These are phyloP conservation scores for Ophiostoma ulmi DNA, from an alignment of 2,329 filamentous ascomycete species.

Conservation along the genomic window DNA sequence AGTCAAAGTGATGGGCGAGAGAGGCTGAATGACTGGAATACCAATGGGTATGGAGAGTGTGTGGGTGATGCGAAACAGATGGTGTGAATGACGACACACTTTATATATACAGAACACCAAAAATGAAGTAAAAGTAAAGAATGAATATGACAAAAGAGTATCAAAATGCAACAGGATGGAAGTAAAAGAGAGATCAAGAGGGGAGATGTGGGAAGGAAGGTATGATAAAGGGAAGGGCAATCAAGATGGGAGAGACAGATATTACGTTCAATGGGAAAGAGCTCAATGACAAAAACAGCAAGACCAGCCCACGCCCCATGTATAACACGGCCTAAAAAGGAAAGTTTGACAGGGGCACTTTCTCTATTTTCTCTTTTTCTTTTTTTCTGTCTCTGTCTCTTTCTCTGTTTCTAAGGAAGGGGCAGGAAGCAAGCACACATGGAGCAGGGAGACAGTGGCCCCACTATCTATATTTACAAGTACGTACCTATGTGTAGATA, in stretches of 20 bases:
- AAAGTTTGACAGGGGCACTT: conserved; percentile 14
- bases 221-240: neutral
- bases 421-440: neutral
- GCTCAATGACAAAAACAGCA: conserved; percentile 10
- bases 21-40: neutral
- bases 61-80: neutral
- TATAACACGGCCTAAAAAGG: conserved; percentile 4
- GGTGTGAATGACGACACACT: conserved; percentile 6
- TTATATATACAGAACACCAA: neutral
- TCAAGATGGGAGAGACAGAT: neutral
- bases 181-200: neutral
- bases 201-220: conserved; percentile 7
- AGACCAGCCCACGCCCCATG: neutral
- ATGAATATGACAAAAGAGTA: neutral
- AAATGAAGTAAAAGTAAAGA: conserved; percentile 6
- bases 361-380: neutral
- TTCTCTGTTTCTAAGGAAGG: neutral
- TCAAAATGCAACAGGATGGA: neutral
- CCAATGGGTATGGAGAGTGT: conserved; percentile 6
- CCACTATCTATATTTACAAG: neutral
- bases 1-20: neutral
- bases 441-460: neutral
- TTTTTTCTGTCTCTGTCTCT: neutral
- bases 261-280: conserved; percentile 1
- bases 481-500: neutral